A percentile compares a stretch with the other conserved stretches of the same genome.
phyloP scores from a whole-genome alignment of 148 eudicot genomes.

The Chenopodium formosanum region DNA sequence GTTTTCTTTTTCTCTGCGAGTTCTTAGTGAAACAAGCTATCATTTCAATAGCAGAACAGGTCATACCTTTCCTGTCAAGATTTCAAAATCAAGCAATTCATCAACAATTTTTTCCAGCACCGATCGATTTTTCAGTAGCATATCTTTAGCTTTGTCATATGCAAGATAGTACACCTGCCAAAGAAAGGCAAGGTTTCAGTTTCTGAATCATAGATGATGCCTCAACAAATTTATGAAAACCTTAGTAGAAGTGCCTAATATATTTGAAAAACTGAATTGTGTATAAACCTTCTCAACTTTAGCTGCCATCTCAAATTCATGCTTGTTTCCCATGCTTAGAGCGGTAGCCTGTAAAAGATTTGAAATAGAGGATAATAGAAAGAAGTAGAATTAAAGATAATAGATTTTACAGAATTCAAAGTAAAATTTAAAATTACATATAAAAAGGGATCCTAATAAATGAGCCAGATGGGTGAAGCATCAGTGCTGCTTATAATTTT shows the following conservation, averaged over 20 bases:
- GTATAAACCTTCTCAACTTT: slow-evolving; percentile 73
- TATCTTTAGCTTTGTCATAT: slow-evolving; percentile 72
- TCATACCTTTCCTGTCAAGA: slow-evolving; percentile 79
- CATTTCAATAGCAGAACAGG: neutral
- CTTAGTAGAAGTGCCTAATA: neutral
- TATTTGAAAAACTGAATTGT: neutral
- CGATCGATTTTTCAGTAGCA: slow-evolving; percentile 67
- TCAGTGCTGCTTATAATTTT: neutral
- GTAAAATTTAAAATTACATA: neutral
- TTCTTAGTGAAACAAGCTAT: neutral
- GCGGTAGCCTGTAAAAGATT: slow-evolving; percentile 48
- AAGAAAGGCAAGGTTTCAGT: slow-evolving; percentile 8
- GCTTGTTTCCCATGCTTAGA: slow-evolving; percentile 80
- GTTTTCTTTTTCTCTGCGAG: neutral
- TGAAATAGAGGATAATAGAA: neutral
- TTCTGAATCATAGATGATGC: neutral
- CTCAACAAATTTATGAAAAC: neutral
- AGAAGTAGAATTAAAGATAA: neutral
- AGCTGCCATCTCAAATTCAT: slow-evolving; percentile 75
- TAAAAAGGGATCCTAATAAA: too few relatives aligned
- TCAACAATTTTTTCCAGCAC: slow-evolving; percentile 79
- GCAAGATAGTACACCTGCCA: slow-evolving; percentile 73
- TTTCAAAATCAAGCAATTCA: slow-evolving; percentile 74
- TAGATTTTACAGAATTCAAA: neutral
- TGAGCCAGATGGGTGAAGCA: neutral